These are phyloP conservation scores for Coemansia sp. DNA, from an alignment of 192 early-diverging fungal genomes.

Conservation along the genomic window DNA sequence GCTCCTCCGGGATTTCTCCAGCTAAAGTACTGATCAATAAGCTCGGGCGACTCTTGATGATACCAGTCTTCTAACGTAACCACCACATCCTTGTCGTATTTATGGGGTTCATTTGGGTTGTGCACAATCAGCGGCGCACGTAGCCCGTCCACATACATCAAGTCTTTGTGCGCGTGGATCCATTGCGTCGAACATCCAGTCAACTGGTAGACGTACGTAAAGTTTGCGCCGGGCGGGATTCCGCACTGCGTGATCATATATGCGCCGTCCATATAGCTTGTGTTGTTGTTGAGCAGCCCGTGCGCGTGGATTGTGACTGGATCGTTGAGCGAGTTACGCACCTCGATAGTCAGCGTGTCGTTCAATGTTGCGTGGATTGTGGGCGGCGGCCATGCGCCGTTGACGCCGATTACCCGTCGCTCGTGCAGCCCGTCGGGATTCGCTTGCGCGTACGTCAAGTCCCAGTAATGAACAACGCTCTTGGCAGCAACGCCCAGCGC, in stretches of 20 bases:
- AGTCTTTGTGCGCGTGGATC: slow-evolving; percentile 72
- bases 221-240: slow-evolving; percentile 64
- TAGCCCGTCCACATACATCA: slow-evolving; percentile 82
- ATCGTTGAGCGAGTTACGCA: slow-evolving; percentile 59
- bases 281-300: slow-evolving; percentile 77
- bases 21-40: slow-evolving; percentile 62
- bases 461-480: slow-evolving; percentile 67
- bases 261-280: slow-evolving; percentile 71
- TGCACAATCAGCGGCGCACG: slow-evolving; percentile 71
- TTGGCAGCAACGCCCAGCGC: slow-evolving; percentile 34
- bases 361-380: slow-evolving; percentile 28
- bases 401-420: slow-evolving; percentile 70
- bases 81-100: slow-evolving; percentile 70
- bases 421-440: slow-evolving; percentile 67
- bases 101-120: slow-evolving; percentile 57
- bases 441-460: slow-evolving; percentile 64
- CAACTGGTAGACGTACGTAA: slow-evolving; percentile 70
- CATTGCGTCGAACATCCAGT: slow-evolving; percentile 73
- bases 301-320: slow-evolving; percentile 73
- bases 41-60: slow-evolving; percentile 59
- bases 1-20: slow-evolving; percentile 65
- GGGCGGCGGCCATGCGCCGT: slow-evolving; percentile 65
- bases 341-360: slow-evolving; percentile 49
- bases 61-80: slow-evolving; percentile 75
- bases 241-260: slow-evolving; percentile 72